Evolutionary conservation across 2,329 filamentous ascomycete genomes (phyloP), one percentile per base, ranked within the genome.

Genomic region (Trichoderma oligosporum): DNA sequence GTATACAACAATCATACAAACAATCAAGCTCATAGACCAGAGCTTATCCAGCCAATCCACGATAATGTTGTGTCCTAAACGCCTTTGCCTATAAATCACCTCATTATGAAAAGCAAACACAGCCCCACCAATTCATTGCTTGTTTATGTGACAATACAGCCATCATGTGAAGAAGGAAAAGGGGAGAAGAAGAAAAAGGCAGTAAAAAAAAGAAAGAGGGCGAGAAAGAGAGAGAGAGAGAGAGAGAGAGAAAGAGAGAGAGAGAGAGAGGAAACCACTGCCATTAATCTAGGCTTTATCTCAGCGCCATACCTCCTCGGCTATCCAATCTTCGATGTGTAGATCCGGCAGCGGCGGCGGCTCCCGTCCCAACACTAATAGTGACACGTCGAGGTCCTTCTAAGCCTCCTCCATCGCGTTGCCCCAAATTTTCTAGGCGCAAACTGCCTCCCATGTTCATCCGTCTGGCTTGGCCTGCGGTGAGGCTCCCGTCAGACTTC

Each of bases 381-480:
- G 73, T 75, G 39, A 74, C 71, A 57, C 72, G 71, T 31, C 72
- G 68, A 9, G 66, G 62, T 33, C 65, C 65, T 22, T 66, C 66
- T 11, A 63, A 58, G 14, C 63, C 55, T 1, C 22, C 65, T 14
- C 35, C 62, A 16, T 64, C 60, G 11, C 59, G 65, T 1, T 68
- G 66, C 14, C 63, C 62, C 9, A 59, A 42, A 1, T 57, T 64
- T 35, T 73, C 72, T 4, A 66, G 31, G 11, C 70, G 67, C 59
- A 76, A 62, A 60, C 72, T 76, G 12, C 74, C 74, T 33, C 76
- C 74, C 57, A 83, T 68, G 62, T 82, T 80, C 81, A 84, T 83
- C 44, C 82, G 74, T 52, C 82, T 70, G 20, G 81, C 82, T 64
- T 84, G 81, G 2, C 80, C 80, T 1, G 78, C 71, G 9, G 80